Percentiles rank a stretch among this genome's conserved stretches.
These are phyloP conservation scores for Tetracladium marchalianum DNA, from an alignment of 495 filamentous ascomycete genomes.

Conservation along the genomic window DNA sequence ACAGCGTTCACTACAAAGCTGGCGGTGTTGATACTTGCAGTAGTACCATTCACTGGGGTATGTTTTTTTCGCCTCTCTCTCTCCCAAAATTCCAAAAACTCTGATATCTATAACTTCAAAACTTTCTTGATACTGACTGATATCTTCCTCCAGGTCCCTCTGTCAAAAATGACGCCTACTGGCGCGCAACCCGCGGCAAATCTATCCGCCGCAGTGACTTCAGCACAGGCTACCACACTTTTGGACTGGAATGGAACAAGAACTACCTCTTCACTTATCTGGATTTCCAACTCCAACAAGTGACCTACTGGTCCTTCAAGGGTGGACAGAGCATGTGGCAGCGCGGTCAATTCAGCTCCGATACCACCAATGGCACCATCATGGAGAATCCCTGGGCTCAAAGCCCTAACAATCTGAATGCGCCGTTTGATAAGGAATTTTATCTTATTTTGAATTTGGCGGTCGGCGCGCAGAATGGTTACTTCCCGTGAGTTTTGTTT, in stretches of 20 bases:
- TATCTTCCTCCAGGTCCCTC: not conserved
- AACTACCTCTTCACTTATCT: slow-evolving; percentile 62
- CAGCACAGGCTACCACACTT: slow-evolving; percentile 36
- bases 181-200: slow-evolving; percentile 15
- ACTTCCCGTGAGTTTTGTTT: slow-evolving; percentile 33
- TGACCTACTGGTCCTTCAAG: slow-evolving; percentile 49
- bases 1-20: slow-evolving; percentile 9
- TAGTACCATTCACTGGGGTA: slow-evolving; percentile 22
- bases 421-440: slow-evolving; percentile 59
- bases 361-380: slow-evolving; percentile 46
- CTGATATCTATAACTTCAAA: too few species aligned
- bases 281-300: slow-evolving; percentile 48
- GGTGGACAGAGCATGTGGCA: slow-evolving; percentile 39
- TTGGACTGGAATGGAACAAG: slow-evolving; percentile 57
- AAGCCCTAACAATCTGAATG: slow-evolving; percentile 22
- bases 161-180: slow-evolving; percentile 14
- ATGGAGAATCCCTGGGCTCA: slow-evolving; percentile 23
- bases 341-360: slow-evolving; percentile 44
- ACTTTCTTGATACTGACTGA: not conserved
- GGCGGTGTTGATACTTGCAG: slow-evolving; percentile 13
- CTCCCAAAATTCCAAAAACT: not conserved
- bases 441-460: slow-evolving; percentile 59
- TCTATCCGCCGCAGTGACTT: slow-evolving; percentile 16
- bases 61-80: too few species aligned
- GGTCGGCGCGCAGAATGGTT: slow-evolving; percentile 55